phyloP scores from a whole-genome alignment of 129 eudicot genomes.

The Smallanthus sonchifolius region DNA sequence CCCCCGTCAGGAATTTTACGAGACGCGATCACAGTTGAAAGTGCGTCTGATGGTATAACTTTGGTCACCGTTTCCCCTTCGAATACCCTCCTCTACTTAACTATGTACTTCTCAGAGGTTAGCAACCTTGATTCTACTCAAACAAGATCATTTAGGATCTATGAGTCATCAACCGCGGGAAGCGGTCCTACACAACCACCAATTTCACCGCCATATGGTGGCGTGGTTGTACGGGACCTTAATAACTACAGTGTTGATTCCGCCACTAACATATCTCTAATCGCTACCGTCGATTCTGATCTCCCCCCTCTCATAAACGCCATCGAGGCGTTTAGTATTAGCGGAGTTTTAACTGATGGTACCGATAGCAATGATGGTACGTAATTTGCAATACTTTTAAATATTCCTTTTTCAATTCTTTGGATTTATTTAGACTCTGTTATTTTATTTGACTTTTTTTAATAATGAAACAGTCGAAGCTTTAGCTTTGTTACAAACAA shows the following conservation, averaged over 20 bases:
- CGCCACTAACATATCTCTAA: conserved; percentile 13
- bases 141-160: conserved; percentile 28
- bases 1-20: conserved; percentile 22
- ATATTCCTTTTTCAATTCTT: neutral
- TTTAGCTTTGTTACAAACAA: conserved; percentile 19
- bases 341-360: conserved; percentile 25
- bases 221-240: neutral
- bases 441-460: neutral
- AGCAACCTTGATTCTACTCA: conserved; percentile 14
- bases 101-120: conserved; percentile 35
- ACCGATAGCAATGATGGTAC: conserved; percentile 33
- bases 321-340: conserved; percentile 27
- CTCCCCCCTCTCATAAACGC: conserved; percentile 36
- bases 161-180: neutral
- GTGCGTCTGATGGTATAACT: conserved; percentile 3
- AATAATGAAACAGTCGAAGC: conserved; percentile 4
- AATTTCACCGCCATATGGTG: conserved; percentile 24
- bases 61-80: conserved; percentile 3
- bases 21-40: conserved; percentile 19
- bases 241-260: conserved; percentile 10
- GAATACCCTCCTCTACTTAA: neutral
- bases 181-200: neutral
- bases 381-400: neutral
- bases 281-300: conserved; percentile 19
- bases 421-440: neutral